phyloP scores from a whole-genome alignment of 2,329 filamentous ascomycete species.

The Aspergillus sojae region DNA sequence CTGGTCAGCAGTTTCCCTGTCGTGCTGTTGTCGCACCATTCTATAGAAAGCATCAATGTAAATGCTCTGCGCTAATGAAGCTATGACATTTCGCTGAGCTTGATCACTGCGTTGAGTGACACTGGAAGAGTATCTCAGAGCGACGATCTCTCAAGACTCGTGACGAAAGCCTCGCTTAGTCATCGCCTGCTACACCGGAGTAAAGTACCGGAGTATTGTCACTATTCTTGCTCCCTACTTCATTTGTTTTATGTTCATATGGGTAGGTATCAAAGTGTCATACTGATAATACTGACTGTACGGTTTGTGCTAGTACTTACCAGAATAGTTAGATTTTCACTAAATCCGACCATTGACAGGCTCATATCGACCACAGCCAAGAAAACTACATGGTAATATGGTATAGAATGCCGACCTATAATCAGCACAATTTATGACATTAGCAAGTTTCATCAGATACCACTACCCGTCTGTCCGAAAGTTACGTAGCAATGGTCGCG shows the following conservation, averaged over 20 bases:
- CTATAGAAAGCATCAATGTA: background rate
- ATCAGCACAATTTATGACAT: no score
- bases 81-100: background rate
- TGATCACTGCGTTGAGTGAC: background rate
- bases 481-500: no score
- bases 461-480: no score
- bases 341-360: no score
- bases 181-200: background rate
- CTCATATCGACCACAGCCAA: no score
- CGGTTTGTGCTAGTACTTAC: no score
- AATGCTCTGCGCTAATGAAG: background rate
- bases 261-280: no score
- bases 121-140: background rate
- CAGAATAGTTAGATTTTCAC: no score
- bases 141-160: background rate
- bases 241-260: background rate
- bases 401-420: no score
- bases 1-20: background rate
- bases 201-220: background rate
- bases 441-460: no score
- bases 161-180: background rate
- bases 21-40: background rate
- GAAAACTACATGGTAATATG: no score
- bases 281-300: no score
- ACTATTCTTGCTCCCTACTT: background rate